Evolutionary conservation across 208 protist species (phyloP), one percentile per base, ranked within the genome.

Genomic region (Trypanosoma boissoni): DNA sequence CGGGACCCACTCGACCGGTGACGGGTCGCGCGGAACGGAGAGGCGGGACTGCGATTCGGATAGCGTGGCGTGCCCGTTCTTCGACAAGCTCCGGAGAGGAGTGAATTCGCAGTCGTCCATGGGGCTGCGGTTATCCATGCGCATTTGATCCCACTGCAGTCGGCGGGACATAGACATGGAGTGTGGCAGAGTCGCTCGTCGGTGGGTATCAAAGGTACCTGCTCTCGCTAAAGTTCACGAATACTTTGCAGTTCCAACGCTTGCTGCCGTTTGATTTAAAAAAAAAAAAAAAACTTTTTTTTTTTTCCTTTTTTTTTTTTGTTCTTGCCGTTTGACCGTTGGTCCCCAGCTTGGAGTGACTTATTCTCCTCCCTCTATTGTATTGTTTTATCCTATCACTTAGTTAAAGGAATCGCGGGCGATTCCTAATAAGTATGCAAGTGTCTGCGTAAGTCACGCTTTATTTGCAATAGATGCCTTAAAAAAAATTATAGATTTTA

Each of bases 131-230:
- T 18, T 48, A 48, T 69, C 55, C 36, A 44, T 37, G 8, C 63
- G 63, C 36, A 69, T 51, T 9, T 14, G 44, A 32, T 60, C 45
- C 63, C 63, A 69, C 34, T 39, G 29, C 28, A 26, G 26, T 37
- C 63, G 63, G 31, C 63, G 52, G 18, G 63, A 69, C 52, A 62
- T 12, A 12, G 34, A 39, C 34, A 39, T 39, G 34, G 34, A n/a
- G n/a, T n/a, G n/a, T n/a, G n/a, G n/a, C n/a, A n/a, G n/a, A n/a
- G n/a, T n/a, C n/a, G n/a, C n/a, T n/a, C n/a, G n/a, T n/a, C n/a
- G n/a, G n/a, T n/a, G n/a, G n/a, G n/a, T n/a, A n/a, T n/a, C n/a
- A n/a, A n/a, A n/a, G n/a, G n/a, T n/a, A n/a, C n/a, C n/a, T n/a
- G n/a, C n/a, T n/a, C n/a, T n/a, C n/a, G n/a, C n/a, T n/a, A n/a